Evolutionary conservation across 176 grass and related monocot genomes (phyloP), one percentile per base, ranked within the genome.

Genomic region (Paspalum vaginatum): DNA sequence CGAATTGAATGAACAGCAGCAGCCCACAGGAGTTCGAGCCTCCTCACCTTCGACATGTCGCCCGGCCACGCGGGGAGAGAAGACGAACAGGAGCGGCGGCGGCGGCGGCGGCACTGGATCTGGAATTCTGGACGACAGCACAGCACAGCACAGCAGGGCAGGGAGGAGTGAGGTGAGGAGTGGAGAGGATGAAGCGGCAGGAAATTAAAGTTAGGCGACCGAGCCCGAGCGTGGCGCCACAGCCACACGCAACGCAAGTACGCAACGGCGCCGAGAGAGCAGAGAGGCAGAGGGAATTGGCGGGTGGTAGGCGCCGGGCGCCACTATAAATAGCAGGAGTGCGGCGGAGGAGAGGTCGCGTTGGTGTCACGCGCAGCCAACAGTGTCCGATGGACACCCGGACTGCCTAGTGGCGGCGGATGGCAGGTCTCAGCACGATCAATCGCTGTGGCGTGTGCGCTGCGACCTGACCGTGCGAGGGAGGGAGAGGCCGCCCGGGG

Each of bases 311-410:
- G 64, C 25, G 71, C 7, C 24, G 51, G 47, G 37, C 25, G 76
- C 7, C 47, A 7, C 72, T 85, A 82, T n/a, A 85, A 82, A 82
- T 85, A 89, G 77, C n/a, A n/a, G n/a, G n/a, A n/a, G 55, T 45
- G 32, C 11, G 15, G 56, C 20, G 25, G 5, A 25, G 85, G 17
- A 20, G 16, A 48, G 80, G 46, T 86, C 58, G 77, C 56, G 79
- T 82, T 63, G 50, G 57, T 32, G 73, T 0, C 14, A 73, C 55
- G 38, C 85, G 13, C 56, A 24, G 68, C 18, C 46, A 32, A 32
- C 55, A n/a, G 58, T 58, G n/a, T 48, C 5, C 26, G 54, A 3
- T n/a, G 24, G 42, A 27, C 75, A 9, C 21, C 45, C 76, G 47
- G 75, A 78, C 0, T 44, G 24, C 20, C 10, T 21, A 40, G 24